Evolutionary conservation across 306 rosid genomes (phyloP), one percentile per base, ranked within the genome.

Genomic region (Corylus heterophylla): DNA sequence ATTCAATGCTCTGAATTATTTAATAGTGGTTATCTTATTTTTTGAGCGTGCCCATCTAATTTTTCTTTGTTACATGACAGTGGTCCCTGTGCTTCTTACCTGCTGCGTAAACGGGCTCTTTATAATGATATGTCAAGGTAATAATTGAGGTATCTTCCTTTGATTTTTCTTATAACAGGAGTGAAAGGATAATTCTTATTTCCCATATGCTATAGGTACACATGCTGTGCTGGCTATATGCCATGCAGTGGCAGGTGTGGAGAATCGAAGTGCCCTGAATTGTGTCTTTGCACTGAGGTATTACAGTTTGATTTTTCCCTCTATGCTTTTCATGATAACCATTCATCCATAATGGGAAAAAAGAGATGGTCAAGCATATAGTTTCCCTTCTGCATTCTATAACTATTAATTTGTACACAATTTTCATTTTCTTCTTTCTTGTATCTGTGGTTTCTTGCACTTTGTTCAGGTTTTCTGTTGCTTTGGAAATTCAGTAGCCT

Each of bases 161-260:
- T 14, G 55, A 74, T 63, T 78, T 67, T 58, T 39, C 49, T 42
- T 59, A 63, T n/a, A 39, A 50, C 29, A 12, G 80, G 69, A 54
- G 55, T 66, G 22, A 51, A n/a, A n/a, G 61, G 71, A 51, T 69
- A 52, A 63, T 49, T 55, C 67, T 44, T 16, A 27, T 52, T 66
- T 72, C 58, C 77, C 73, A 25, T 76, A 83, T 82, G 56, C 61
- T 76, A 45, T 80, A 94, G 98, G 86, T 94, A 94, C 74, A 80
- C 82, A 4, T 94, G 97, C 71, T 94, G 98, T 85, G 98, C 92
- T 73, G 97, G 97, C 75, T 92, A 92, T 85, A 89, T 94, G 98
- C 98, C 98, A 42, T 92, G 97, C 74, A 93, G 98, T 77, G 98
- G 98, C 49, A 86, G 93, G 76, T 93, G 97, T 77, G 98, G 98